phyloP scores from a whole-genome alignment of 805 yeast species.

The Yarrowia phangngaensis region DNA sequence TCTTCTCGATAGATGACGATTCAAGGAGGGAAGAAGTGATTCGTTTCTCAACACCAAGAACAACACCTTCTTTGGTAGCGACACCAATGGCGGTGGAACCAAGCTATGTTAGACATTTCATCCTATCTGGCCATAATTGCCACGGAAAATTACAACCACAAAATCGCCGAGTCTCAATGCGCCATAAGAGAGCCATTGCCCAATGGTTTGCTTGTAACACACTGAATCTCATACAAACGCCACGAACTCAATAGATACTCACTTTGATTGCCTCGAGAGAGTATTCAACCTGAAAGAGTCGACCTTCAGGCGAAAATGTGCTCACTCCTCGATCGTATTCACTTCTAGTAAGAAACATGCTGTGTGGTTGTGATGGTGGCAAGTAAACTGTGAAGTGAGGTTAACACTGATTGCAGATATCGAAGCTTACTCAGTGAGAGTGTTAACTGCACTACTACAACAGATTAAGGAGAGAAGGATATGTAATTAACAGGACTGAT shows the following conservation, averaged over 20 bases:
- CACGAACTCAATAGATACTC: constrained; percentile 44
- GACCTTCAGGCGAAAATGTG: constrained; percentile 98
- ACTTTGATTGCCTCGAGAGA: constrained; percentile 86
- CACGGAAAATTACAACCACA: too few relatives aligned
- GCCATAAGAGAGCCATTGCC: too few relatives aligned
- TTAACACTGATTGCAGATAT: constrained; percentile 15
- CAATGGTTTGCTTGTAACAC: too few relatives aligned
- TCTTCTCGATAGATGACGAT: constrained; percentile 89
- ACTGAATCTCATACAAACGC: too few relatives aligned
- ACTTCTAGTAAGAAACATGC: constrained; percentile 96
- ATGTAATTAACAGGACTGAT: too few relatives aligned
- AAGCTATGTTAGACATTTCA: too few relatives aligned
- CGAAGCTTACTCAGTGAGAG: constrained; percentile 17
- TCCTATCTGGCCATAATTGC: too few relatives aligned
- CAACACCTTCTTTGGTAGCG: constrained; percentile 90
- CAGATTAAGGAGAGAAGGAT: too few relatives aligned
- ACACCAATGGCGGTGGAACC: constrained; percentile 99
- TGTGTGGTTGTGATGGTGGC: constrained; percentile 25
- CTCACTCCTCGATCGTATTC: constrained; percentile 99
- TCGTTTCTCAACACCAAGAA: constrained; percentile 94
- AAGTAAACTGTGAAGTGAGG: constrained; percentile 10
- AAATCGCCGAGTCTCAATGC: too few relatives aligned
- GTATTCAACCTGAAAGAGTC: constrained; percentile 96
- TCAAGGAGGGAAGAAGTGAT: constrained; percentile 91
- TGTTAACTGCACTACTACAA: too few relatives aligned